Conservation (phyloP, 225 moss, liverwort and hornwort genomes). For the Pleurozium schreberi region DNA sequence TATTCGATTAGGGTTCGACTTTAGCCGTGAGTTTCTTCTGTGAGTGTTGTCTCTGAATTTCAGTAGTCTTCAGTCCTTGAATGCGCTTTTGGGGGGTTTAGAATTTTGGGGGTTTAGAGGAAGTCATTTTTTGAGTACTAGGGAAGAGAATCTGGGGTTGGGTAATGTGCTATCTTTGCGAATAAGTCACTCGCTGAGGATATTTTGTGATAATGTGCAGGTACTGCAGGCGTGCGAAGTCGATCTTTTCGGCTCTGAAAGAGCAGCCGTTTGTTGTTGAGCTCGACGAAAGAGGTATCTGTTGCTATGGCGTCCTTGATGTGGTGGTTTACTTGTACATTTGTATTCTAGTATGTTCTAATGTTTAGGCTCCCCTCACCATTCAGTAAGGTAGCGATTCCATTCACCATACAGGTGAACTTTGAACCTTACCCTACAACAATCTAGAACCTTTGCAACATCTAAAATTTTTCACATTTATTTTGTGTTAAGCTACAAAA, state of each 20-base stretch:
- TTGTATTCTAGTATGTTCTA: not conserved
- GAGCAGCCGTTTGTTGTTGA: constrained; percentile 66
- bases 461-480: not conserved
- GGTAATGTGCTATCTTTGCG: not conserved
- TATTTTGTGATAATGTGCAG: constrained; percentile 20
- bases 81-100: not conserved
- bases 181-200: not conserved
- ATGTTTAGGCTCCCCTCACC: too few relatives aligned
- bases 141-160: not conserved
- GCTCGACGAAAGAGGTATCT: constrained; percentile 73
- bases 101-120: not conserved
- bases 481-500: not conserved
- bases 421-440: not conserved
- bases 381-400: not conserved
- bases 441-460: not conserved
- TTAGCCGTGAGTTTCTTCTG: not conserved
- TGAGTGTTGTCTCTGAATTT: not conserved
- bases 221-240: constrained; percentile 81
- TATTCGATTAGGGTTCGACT: not conserved
- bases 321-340: not conserved
- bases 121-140: not conserved
- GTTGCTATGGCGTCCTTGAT: not conserved
- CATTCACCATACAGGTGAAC: not conserved
- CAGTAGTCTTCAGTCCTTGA: not conserved
- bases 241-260: constrained; percentile 62